Base-by-base conservation (phyloP, 2,329 filamentous ascomycete species). In the Leptographium wingfieldii region DNA sequence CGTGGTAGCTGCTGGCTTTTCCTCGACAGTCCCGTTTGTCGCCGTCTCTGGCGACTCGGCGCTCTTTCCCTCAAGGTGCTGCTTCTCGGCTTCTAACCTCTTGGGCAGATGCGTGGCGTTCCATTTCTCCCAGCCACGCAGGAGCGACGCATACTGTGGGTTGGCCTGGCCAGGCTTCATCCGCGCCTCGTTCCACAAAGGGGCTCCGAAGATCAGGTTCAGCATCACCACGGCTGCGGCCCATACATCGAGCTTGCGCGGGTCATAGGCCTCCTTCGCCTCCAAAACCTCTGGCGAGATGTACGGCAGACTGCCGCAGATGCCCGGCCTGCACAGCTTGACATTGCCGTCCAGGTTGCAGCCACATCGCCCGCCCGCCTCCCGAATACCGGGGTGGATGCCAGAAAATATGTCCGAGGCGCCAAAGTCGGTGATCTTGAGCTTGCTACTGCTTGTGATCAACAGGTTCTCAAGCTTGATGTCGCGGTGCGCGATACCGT, bases 361-460 rank as follows among this genome's bases (percentile, higher is more conserved):
- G 55, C 87, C 88, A 70, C 87, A 92, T 67, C 87, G 80, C 59
- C 88, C 87, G 57, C 84, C 83, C 14, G 87, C 81, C 66, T 86
- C 83, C 62, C 87, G 80, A 49, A 91, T 74, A 35, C 90, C 90
- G 0, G 90, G 90, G 70, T 95, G 90, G 57, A 85, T 85, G 48
- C 90, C 90, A 59, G 80, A 83, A 69, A 95, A 95, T 22, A 95
- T 87, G 69, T 94, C 89, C 0, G 89, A 91, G 16, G 92, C 88
- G 58, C 91, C 91, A 73, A 96, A 95, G 70, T 96, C 91, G 56
- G 90, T 91, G 62, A 96, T 92, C 74, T 95, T 95, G 60, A 95
- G 78, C 70, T 90, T 86, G 68, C 90, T 90, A 61, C 90, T 83
- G 66, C 83, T 84, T 55, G 85, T 87, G 62, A 96, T 80, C 38